These are phyloP conservation scores for Spirogloea muscicola DNA, from an alignment of 139 green algal species.

Conservation along the genomic window DNA sequence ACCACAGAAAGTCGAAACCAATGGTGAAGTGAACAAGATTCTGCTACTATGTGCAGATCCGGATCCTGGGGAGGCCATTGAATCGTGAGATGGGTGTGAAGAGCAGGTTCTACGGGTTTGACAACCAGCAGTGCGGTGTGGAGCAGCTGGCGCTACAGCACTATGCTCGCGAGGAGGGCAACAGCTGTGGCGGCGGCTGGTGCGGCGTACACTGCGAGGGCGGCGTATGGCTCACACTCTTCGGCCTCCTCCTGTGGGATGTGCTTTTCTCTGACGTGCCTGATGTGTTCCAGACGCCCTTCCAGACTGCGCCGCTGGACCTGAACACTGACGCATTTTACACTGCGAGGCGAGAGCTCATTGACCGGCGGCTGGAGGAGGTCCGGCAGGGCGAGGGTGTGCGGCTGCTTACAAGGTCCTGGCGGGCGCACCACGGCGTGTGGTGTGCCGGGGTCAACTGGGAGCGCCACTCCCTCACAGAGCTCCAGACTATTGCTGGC, in stretches of 20 bases:
- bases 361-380: constrained; percentile 1
- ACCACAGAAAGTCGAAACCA: too few species aligned
- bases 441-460: constrained; percentile 41
- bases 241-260: constrained; percentile 52
- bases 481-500: constrained; percentile 39
- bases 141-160: constrained; percentile 51
- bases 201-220: constrained; percentile 41
- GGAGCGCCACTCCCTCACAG: constrained; percentile 21
- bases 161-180: constrained; percentile 31
- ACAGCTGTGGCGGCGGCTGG: constrained; percentile 8
- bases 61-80: constrained; percentile 29
- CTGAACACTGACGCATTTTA: constrained; percentile 46
- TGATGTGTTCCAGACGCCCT: constrained; percentile 48
- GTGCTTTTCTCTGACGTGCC: constrained; percentile 45
- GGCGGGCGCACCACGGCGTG: constrained; percentile 27
- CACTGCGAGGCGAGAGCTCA: background rate
- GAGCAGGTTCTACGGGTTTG: constrained; percentile 39
- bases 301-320: constrained; percentile 51
- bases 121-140: constrained; percentile 24
- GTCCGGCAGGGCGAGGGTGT: background rate
- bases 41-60: too few species aligned
- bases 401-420: constrained; percentile 10
- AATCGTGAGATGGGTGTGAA: constrained; percentile 29
- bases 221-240: constrained; percentile 41
- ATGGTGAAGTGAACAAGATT: too few species aligned